Base-by-base conservation (phyloP, 2,329 filamentous ascomycete genomes). In the Fusarium sp. region DNA sequence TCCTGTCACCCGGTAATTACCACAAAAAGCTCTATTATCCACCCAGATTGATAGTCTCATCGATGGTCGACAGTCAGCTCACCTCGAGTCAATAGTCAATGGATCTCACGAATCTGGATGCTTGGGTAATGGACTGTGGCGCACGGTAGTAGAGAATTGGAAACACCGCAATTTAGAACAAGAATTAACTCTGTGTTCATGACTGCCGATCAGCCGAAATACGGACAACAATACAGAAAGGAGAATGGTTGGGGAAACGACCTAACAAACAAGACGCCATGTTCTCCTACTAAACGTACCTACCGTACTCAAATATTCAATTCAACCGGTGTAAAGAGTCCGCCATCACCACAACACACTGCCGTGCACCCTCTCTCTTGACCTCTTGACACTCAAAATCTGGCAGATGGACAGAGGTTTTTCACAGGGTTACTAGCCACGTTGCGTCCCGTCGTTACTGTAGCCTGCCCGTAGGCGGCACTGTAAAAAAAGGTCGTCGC, bases 31-130 rank as follows among this genome's bases (percentile, higher is more conserved):
- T 8, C 10, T 15, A 16, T 13, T 42, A 33, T 30, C 52, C n/a
- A 28, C 16, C n/a, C 45, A 44, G 61, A 41, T 51, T 23, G 60
- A 64, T 62, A 26, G 46, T 64, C 59, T 11, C 30, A 30, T 30
- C 10, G 10, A 23, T 23, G 30, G 30, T 30, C 30, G 30, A 30
- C 8, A 9, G 30, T 30, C 30, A 30, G 30, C 30, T 30, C 30
- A 9, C 30, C 30, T 30, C 9, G 30, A 30, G 9, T 11, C 30
- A 30, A 30, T 30, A 30, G 30, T 30, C 30, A 11, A 30, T 30
- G 30, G 30, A 40, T 45, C 55, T 26, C 23, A 31, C 10, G 50
- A 49, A 52, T 40, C 20, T 46, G 44, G 8, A 30, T 23, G 11
- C 33, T 16, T 37, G 33, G 58, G 56, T 6, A 34, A 41, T 37